These are phyloP conservation scores for Zygotorulaspora chibaensis DNA, from an alignment of 805 yeast genomes.

Conservation along the genomic window DNA sequence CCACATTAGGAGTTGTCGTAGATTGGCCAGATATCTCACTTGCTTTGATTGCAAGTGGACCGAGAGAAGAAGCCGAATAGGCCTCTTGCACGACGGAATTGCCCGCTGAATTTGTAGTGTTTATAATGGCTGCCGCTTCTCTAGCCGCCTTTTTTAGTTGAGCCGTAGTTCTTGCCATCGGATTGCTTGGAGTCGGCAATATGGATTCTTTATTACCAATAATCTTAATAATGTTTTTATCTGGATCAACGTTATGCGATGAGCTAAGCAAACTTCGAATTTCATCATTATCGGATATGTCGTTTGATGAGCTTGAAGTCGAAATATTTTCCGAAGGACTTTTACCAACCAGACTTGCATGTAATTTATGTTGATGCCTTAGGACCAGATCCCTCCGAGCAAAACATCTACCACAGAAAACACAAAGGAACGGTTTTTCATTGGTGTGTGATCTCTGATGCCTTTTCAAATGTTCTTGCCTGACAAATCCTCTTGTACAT, in stretches of 20 bases:
- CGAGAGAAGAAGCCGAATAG: conserved; percentile 6
- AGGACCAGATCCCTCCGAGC: conserved; percentile 85
- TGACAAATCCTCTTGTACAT: conserved; percentile 93
- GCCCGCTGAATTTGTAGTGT: not conserved
- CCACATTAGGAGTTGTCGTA: not conserved
- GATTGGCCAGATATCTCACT: conserved; percentile 1
- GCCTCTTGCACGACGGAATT: not conserved
- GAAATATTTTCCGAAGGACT: conserved; percentile 14
- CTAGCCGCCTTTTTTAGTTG: conserved; percentile 30
- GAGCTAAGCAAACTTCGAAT: conserved; percentile 13
- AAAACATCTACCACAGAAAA: conserved; percentile 92
- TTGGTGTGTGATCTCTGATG: conserved; percentile 94
- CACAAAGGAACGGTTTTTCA: conserved; percentile 94
- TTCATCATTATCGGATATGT: conserved; percentile 7
- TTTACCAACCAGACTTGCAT: conserved; percentile 46
- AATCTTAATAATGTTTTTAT: conserved; percentile 36
- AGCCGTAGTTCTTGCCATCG: conserved; percentile 31
- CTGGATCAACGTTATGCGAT: conserved; percentile 26
- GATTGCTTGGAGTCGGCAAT: conserved; percentile 33
- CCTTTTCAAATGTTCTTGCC: conserved; percentile 88
- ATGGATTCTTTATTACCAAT: conserved; percentile 39
- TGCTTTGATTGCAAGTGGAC: conserved; percentile 1
- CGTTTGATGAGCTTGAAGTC: conserved; percentile 7
- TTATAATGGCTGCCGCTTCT: conserved; percentile 12
- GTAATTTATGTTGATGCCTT: conserved; percentile 93